phyloP scores from a whole-genome alignment of 2,329 filamentous ascomycete species.

The Elsinoe batatas region DNA sequence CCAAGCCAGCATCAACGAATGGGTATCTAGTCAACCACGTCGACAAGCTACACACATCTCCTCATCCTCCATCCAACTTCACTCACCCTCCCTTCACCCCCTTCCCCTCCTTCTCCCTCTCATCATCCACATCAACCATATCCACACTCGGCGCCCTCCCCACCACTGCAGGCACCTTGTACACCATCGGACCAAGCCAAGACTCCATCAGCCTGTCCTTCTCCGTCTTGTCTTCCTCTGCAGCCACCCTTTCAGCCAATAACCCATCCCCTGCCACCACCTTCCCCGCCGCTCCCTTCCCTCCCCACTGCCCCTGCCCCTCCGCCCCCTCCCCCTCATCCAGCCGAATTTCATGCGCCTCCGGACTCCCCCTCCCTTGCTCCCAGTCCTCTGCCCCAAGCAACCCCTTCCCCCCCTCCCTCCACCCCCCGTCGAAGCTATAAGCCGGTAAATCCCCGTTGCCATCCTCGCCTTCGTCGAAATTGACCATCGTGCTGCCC shows the following conservation, averaged over 20 bases:
- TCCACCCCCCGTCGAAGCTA: slow-evolving; percentile 1
- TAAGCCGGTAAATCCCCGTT: not conserved
- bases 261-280: not conserved
- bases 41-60: not conserved
- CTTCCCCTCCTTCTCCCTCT: not conserved
- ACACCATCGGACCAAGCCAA: slow-evolving; percentile 20
- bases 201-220: no score
- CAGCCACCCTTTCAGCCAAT: no score
- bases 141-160: slow-evolving; percentile 5
- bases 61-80: not conserved
- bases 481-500: slow-evolving; percentile 16
- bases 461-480: slow-evolving; percentile 11
- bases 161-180: slow-evolving; percentile 16
- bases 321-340: slow-evolving; percentile 10
- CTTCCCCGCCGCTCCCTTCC: no score
- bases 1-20: not conserved
- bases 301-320: not conserved
- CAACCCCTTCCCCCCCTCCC: not conserved
- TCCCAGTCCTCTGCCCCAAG: not conserved
- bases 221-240: no score
- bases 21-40: not conserved
- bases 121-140: slow-evolving; percentile 7
- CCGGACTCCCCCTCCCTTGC: slow-evolving; percentile 11
- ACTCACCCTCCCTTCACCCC: not conserved
- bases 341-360: slow-evolving; percentile 15